These are phyloP conservation scores for Populus tomentosa DNA, from an alignment of 441 rosid genomes.

Conservation along the genomic window DNA sequence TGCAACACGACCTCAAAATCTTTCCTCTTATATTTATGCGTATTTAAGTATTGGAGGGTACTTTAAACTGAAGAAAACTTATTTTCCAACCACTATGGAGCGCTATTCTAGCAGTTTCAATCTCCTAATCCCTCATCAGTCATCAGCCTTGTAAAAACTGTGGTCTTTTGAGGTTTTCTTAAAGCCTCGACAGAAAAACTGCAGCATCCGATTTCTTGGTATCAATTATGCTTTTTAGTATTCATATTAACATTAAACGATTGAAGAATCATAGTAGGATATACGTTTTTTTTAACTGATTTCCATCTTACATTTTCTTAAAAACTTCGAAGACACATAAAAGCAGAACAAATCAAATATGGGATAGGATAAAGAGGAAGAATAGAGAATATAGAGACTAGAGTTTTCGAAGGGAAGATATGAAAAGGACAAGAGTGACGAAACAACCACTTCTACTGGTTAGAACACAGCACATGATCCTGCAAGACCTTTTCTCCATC, in stretches of 20 bases:
- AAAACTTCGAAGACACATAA: not conserved
- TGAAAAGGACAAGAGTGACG: constrained; percentile 10
- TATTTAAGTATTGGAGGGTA: too few species aligned
- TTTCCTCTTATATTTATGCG: too few species aligned
- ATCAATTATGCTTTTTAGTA: not conserved
- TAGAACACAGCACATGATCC: not conserved
- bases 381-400: not conserved
- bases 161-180: too few species aligned
- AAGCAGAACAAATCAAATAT: not conserved
- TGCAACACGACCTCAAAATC: too few species aligned
- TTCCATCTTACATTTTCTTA: not conserved
- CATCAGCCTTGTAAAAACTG: too few species aligned
- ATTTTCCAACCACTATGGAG: too few species aligned
- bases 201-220: not conserved
- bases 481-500: not conserved
- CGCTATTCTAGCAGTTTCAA: too few species aligned
- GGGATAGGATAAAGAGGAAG: not conserved
- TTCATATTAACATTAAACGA: not conserved
- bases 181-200: not conserved
- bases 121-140: too few species aligned
- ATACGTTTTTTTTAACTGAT: not conserved
- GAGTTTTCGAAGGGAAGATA: not conserved
- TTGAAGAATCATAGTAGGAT: not conserved
- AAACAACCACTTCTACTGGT: constrained; percentile 18
- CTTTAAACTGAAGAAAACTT: too few species aligned